Evolutionary conservation across 139 green algal species (phyloP).

Genomic region (Coelastrella sp.): DNA sequence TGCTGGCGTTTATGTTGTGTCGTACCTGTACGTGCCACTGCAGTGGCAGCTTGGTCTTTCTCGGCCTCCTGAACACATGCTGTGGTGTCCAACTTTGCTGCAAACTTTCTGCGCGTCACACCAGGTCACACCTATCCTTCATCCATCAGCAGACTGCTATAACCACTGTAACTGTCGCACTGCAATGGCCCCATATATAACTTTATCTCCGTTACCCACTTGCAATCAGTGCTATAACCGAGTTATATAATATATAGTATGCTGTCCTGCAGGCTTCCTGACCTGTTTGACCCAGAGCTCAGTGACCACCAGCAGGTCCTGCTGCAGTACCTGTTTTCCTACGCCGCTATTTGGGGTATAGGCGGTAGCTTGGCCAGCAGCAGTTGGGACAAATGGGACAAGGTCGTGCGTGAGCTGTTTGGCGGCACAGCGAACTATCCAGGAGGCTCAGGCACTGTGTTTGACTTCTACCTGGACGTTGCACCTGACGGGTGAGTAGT

Average conservation of each 20-base stretch:
- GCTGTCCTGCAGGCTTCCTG: conserved; percentile 34
- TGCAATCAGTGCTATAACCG: background rate
- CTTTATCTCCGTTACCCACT: too few relatives aligned
- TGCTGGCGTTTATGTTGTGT: background rate
- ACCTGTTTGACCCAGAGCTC: background rate
- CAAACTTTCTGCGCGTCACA: too few relatives aligned
- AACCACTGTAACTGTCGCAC: too few relatives aligned
- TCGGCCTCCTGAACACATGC: too few relatives aligned
- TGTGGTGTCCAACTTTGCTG: too few relatives aligned
- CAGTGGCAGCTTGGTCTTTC: too few relatives aligned
- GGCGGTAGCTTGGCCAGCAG: conserved; percentile 67
- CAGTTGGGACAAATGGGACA: conserved; percentile 74
- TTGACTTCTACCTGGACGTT: conserved; percentile 82
- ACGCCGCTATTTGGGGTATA: conserved; percentile 78
- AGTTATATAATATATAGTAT: background rate
- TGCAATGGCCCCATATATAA: too few relatives aligned
- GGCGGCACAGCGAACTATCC: conserved; percentile 62
- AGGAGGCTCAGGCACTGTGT: conserved; percentile 63
- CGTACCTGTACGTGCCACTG: too few relatives aligned
- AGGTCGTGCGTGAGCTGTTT: conserved; percentile 64
- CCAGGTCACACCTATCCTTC: too few relatives aligned
- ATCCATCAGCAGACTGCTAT: too few relatives aligned
- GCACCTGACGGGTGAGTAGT: conserved; percentile 53
- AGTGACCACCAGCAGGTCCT: conserved; percentile 22
- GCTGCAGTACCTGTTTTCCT: conserved; percentile 76